Base-by-base conservation (phyloP, 225 moss, liverwort and hornwort genomes). In the Rhytidiadelphus loreus region DNA sequence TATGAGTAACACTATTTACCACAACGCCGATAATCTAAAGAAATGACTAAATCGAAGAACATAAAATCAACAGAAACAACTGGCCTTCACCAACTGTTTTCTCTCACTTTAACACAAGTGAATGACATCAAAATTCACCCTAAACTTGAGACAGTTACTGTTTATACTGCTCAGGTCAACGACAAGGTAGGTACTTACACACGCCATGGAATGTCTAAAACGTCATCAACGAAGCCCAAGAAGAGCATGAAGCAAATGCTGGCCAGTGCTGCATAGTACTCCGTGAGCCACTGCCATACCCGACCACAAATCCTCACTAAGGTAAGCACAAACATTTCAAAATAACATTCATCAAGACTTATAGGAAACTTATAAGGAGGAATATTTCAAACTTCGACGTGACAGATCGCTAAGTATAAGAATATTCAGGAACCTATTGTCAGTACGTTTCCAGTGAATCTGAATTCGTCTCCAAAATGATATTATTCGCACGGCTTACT, bases 211-310 rank as follows among this genome's bases (percentile, higher is more conserved):
- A 98, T 71, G 89, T 98, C 98, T 80, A 98, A 91, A 92, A 98
- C 98, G 83, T 98, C 98, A 91, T 98, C 98, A 83, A 98, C 93
- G 90, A 98, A 98, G 89, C 98, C 98, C 91, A 98, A 92, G 82
- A 98, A 94, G 83, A 97, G 96, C 98, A 98, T 98, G 90, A 98
- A 98, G 92, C 97, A 98, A 48, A 98, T 96, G 90, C 92, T 93
- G 87, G 95, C 92, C 60, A 98, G 92, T 75, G 97, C 98, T 88
- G 96, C 98, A 87, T 98, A 97, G 89, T 98, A 97, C 91, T 98
- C 98, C 89, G 98, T 95, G 78, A 98, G 94, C 98, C 96, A 98
- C 96, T 96, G 96, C 62, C 92, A 94, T 80, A 87, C 37, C 89
- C 83, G 63, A 86, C 43, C 81, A 88, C 85, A 89, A 84, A 86